phyloP scores from a whole-genome alignment of 73 alveolate genomes.

The Effrenium voratum region DNA sequence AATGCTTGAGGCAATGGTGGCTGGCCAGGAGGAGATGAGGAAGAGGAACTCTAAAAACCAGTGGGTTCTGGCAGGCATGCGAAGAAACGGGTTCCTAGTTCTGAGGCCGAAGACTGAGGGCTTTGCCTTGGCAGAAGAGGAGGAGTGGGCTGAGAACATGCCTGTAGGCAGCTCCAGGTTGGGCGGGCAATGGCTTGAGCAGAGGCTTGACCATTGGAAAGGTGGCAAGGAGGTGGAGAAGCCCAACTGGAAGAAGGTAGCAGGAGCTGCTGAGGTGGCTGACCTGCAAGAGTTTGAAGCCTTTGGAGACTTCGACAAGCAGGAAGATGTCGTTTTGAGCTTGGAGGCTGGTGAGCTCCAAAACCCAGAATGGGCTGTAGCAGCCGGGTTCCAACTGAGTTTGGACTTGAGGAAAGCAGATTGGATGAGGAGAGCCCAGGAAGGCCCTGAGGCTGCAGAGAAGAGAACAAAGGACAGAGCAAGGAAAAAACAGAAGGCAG shows the following conservation, averaged over 20 bases:
- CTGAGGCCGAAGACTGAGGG: slow-evolving; percentile 4
- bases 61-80: slow-evolving; percentile 27
- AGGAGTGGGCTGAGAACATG: not conserved
- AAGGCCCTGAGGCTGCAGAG: not conserved
- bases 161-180: not conserved
- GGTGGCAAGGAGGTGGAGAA: not conserved
- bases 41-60: not conserved
- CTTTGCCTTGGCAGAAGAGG: not conserved
- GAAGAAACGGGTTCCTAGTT: slow-evolving; percentile 16
- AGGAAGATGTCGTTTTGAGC: no score
- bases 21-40: no score
- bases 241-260: not conserved
- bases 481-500: not conserved
- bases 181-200: not conserved
- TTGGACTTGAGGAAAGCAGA: not conserved
- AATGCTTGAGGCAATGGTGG: no score
- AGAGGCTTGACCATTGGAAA: not conserved
- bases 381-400: not conserved
- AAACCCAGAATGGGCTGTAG: not conserved
- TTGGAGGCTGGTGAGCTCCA: not conserved
- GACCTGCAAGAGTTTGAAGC: not conserved
- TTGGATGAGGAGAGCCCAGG: not conserved
- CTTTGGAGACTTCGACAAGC: not conserved
- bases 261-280: not conserved
- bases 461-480: not conserved